Evolutionary conservation across 2,329 filamentous ascomycete species (phyloP).

Genomic region (Phyllosticta paracitricarpa): DNA sequence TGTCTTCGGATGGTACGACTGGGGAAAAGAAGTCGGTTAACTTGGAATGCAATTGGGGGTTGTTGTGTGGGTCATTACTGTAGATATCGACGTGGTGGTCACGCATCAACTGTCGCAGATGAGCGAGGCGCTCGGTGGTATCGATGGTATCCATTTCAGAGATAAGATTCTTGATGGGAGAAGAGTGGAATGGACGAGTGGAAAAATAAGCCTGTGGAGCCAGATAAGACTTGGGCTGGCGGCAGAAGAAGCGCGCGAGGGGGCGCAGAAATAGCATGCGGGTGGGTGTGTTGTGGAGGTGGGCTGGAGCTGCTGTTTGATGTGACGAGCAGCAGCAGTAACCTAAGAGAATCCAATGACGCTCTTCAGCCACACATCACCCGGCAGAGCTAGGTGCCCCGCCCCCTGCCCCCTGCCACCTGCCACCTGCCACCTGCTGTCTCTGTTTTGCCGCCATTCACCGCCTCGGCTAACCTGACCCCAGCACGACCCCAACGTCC

Average conservation of each 20-base stretch:
- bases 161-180: conserved; percentile 17
- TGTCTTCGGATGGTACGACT: conserved; percentile 97
- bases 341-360: neutral
- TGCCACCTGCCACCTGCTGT: neutral
- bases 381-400: neutral
- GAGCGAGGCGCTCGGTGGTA: conserved; percentile 64
- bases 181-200: conserved; percentile 21
- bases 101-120: conserved; percentile 78
- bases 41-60: conserved; percentile 16
- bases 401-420: neutral
- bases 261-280: conserved; percentile 24
- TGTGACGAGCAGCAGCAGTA: conserved; percentile 1
- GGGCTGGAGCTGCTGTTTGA: neutral
- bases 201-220: conserved; percentile 2
- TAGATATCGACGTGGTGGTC: conserved; percentile 83
- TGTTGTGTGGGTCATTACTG: conserved; percentile 45
- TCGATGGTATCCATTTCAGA: conserved; percentile 67
- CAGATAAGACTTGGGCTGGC: conserved; percentile 17
- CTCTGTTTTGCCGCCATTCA: neutral
- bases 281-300: neutral
- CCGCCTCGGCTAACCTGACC: neutral
- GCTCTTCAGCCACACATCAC: neutral
- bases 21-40: conserved; percentile 28
- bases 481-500: neutral
- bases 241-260: conserved; percentile 19